Conservation (phyloP, 495 filamentous ascomycete species). For the Hypomontagnella monticulosa region DNA sequence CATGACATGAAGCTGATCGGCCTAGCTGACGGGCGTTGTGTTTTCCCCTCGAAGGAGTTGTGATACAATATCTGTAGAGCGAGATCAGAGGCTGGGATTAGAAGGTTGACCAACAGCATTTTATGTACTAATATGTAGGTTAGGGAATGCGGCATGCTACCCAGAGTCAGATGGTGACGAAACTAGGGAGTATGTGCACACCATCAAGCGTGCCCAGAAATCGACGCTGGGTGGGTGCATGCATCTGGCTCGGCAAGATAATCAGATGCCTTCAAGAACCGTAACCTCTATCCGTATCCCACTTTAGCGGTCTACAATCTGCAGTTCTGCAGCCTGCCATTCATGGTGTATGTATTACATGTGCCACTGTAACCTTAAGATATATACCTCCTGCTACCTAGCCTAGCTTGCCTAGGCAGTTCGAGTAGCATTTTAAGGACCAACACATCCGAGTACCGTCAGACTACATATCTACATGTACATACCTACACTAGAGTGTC, state of each 20-base stretch:
- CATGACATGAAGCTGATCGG: constrained; percentile 27
- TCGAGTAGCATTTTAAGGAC: too few relatives aligned
- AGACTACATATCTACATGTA: too few relatives aligned
- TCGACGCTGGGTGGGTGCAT: constrained; percentile 30
- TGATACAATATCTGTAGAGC: constrained; percentile 28
- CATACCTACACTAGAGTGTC: too few relatives aligned
- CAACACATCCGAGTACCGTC: too few relatives aligned
- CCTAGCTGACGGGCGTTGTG: constrained; percentile 26
- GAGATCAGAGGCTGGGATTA: constrained; percentile 31
- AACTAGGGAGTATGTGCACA: constrained; percentile 36
- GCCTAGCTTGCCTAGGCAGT: too few relatives aligned
- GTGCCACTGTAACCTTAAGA: constrained; percentile 29
- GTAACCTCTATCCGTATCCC: constrained; percentile 26
- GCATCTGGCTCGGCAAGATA: constrained; percentile 41
- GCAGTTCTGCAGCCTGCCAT: constrained; percentile 19
- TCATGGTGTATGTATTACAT: constrained; percentile 27
- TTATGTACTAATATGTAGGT: constrained; percentile 11
- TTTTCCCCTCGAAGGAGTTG: constrained; percentile 22
- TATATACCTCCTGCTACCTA: not conserved
- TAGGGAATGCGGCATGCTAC: constrained; percentile 27
- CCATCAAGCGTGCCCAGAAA: constrained; percentile 30
- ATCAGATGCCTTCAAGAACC: constrained; percentile 35
- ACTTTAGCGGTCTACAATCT: constrained; percentile 15
- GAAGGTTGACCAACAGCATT: constrained; percentile 17
- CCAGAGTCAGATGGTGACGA: constrained; percentile 42